Evolutionary conservation across 169 alveolate species (phyloP), one percentile per base, ranked within the genome.

Genomic region (Plasmodium vinckei): DNA sequence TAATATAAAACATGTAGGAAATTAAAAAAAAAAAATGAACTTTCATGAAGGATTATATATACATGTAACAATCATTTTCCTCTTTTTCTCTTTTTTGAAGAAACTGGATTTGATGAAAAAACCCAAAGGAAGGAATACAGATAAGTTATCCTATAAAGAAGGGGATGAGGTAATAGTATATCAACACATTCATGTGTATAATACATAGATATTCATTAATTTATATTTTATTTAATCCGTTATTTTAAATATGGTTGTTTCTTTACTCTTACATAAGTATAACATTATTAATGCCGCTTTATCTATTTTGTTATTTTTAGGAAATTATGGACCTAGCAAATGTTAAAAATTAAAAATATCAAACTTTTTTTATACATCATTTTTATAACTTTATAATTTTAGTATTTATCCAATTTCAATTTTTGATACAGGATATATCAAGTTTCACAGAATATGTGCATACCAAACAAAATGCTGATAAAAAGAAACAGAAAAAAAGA

Each of bases 1-100:
- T 53, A 79, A 79, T 19, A 79, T 79, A 79, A 79, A 79, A n/a
- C 64, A 73, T 25, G 87, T 73, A 27, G 1, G 23, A 42, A 27
- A 51, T 46, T 46, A 23, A 60, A 61, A 61, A n/a, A 64, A 51
- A 17, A 13, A 5, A 61, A 7, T 15, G 5, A 57, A 33, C 42
- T 33, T 42, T 3, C 63, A 68, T 42, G 21, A 13, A 68, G 15
- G 12, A 15, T 17, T 68, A 42, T 68, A 27, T 68, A 68, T 68
- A 0, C 9, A 25, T 42, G 15, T 9, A n/a, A 9, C 9, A 21
- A 19, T 25, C 23, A 27, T 49, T 53, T 53, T 44, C 23, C 44
- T 53, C 53, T 53, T 71, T 69, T 17, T 46, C 19, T 3, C 9
- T 72, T 72, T 72, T 56, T 60, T 12, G 72, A 57, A 72, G 87